Evolutionary conservation across 2,329 filamentous ascomycete species (phyloP), one percentile per base, ranked within the genome.

Genomic region (Alternaria infectoria): DNA sequence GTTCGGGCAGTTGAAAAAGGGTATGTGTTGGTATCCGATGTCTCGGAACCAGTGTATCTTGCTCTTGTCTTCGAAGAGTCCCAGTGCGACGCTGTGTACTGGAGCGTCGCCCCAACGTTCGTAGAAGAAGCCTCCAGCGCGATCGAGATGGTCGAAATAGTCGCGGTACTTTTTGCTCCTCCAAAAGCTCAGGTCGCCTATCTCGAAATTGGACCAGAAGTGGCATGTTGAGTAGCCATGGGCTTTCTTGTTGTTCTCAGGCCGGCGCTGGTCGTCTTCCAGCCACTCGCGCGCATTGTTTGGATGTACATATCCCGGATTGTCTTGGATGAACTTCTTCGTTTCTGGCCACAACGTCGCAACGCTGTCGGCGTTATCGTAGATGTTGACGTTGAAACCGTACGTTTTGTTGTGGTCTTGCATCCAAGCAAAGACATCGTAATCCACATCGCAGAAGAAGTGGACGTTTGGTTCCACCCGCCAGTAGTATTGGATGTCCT

Each of bases 131-230:
- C 96, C 96, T 40, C 96, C 96, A 0, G 94, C 93, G 19, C 92
- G 89, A 80, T 99, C 96, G 32, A 99, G 86, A 80, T 98, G 93
- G 76, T 97, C 90, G 78, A 99, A 99, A 81, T 97, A 99, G 67
- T 96, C 93, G 77, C 97, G 92, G 77, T 99, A 99, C 49, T 89
- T 86, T 78, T 94, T 88, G 76, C 93, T 92, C 52, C 96, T 86
- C 92, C 93, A 99, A 81, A 99, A 97, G 67, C 88, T 88, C 87
- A 99, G 88, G 80, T 97, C 93, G 50, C 88, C 95, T 73, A 99
- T 95, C 81, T 99, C 96, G 74, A 99, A 99, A 81, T 99, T 99
- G 74, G 91, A 96, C 96, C 96, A 99, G 85, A 99, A 99, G 81
- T 99, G 96, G 80, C 96, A 99, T 3, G 96, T 98, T 32, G 93